Conservation (phyloP, 75 land plant species). For the Cunninghamia lanceolata region DNA sequence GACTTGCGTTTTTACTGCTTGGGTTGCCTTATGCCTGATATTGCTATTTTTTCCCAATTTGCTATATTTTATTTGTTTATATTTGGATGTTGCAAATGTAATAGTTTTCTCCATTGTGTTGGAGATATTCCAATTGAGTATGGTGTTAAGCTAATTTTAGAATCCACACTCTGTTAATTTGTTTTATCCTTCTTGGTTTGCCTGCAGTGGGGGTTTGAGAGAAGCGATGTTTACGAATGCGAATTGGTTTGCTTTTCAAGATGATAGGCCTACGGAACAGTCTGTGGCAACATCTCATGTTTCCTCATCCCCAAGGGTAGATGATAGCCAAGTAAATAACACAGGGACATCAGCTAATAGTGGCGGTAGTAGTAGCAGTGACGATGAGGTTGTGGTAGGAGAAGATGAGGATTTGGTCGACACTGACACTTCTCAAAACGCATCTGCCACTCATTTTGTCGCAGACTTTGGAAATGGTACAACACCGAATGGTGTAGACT, state of each 20-base stretch:
- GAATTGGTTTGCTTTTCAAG: slow-evolving; percentile 97
- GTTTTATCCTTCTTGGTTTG: not conserved
- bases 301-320: slow-evolving; percentile 48
- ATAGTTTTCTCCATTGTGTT: not conserved
- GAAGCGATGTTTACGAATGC: slow-evolving; percentile 53
- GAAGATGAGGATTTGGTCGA: slow-evolving; percentile 66
- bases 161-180: not conserved
- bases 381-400: slow-evolving; percentile 44
- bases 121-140: not conserved
- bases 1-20: too few relatives aligned
- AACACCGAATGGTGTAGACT: slow-evolving; percentile 7
- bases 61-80: not conserved
- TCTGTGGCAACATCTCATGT: slow-evolving; percentile 31
- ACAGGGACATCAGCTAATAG: slow-evolving; percentile 19
- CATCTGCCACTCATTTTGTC: not conserved
- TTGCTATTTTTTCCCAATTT: not conserved
- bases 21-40: too few relatives aligned
- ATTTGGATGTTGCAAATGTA: not conserved
- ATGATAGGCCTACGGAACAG: slow-evolving; percentile 47
- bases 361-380: slow-evolving; percentile 25
- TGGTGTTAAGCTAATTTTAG: not conserved
- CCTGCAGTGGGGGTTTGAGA: slow-evolving; percentile 54
- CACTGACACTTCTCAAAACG: slow-evolving; percentile 43
- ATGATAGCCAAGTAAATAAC: slow-evolving; percentile 24
- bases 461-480: slow-evolving; percentile 8